phyloP scores from a whole-genome alignment of 306 rosid species.

The Quercus ilex region DNA sequence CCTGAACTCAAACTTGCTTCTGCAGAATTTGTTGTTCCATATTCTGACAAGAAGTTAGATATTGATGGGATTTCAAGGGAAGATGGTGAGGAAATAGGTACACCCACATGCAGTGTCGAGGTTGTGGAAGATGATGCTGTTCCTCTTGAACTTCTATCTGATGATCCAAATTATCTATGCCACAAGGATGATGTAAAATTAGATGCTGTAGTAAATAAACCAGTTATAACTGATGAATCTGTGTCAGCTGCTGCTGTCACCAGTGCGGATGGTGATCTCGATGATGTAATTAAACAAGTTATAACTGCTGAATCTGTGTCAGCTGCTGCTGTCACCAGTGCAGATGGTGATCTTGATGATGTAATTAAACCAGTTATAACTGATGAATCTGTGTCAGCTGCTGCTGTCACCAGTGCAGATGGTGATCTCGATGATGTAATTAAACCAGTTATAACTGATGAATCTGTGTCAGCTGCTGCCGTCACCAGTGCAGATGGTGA shows the following conservation, averaged over 20 bases:
- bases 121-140: constrained; percentile 26
- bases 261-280: constrained; percentile 21
- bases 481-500: constrained; percentile 18
- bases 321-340: constrained; percentile 11
- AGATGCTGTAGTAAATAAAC: constrained; percentile 29
- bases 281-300: constrained; percentile 22
- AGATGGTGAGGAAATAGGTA: constrained; percentile 33
- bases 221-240: constrained; percentile 31
- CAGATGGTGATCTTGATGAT: constrained; percentile 24
- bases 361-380: constrained; percentile 21
- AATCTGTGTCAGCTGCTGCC: constrained; percentile 21
- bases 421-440: constrained; percentile 14
- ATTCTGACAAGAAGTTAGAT: constrained; percentile 22
- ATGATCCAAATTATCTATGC: constrained; percentile 16
- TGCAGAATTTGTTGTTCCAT: constrained; percentile 26
- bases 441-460: constrained; percentile 30
- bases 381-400: constrained; percentile 26
- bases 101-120: constrained; percentile 29
- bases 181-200: constrained; percentile 25
- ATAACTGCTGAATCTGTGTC: constrained; percentile 30
- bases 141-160: constrained; percentile 29
- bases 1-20: constrained; percentile 38
- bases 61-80: constrained; percentile 31
- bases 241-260: constrained; percentile 15
- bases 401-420: constrained; percentile 15